Conservation (phyloP, 2,329 filamentous ascomycete genomes). For the Apiospora aurea region DNA sequence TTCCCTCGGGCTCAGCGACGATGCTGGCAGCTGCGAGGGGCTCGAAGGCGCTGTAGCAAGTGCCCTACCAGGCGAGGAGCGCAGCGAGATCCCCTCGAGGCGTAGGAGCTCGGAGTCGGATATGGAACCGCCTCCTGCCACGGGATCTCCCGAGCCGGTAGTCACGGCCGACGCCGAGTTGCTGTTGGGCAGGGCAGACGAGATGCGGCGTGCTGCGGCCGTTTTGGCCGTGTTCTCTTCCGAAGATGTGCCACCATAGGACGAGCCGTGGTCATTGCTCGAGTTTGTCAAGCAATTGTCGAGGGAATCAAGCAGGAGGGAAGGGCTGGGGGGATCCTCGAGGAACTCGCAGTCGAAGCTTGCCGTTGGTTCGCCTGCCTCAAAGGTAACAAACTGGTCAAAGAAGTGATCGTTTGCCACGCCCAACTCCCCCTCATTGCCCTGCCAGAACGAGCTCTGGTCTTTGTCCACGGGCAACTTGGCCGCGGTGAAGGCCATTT, state of each 20-base stretch:
- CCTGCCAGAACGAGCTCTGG: constrained; percentile 38
- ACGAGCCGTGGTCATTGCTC: constrained; percentile 33
- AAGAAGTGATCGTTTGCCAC: constrained; percentile 41
- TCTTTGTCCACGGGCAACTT: constrained; percentile 43
- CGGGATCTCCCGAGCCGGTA: constrained; percentile 34
- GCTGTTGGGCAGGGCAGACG: constrained; percentile 28
- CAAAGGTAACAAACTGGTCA: constrained; percentile 45
- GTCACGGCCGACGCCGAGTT: constrained; percentile 29
- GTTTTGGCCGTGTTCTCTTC: constrained; percentile 29
- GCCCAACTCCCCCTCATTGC: constrained; percentile 38
- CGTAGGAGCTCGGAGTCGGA: constrained; percentile 56
- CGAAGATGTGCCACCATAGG: constrained; percentile 27
- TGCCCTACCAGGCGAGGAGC: constrained; percentile 37
- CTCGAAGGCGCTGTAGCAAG: constrained; percentile 35
- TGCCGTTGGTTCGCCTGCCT: constrained; percentile 35
- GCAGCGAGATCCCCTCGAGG: constrained; percentile 56
- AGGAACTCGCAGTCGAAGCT: constrained; percentile 33
- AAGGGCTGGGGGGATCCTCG: constrained; percentile 42
- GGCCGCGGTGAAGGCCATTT: constrained; percentile 42
- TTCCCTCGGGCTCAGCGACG: constrained; percentile 36
- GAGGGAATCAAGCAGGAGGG: constrained; percentile 40
- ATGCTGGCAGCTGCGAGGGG: constrained; percentile 37
- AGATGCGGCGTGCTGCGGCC: constrained; percentile 17
- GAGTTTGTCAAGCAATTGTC: constrained; percentile 33
- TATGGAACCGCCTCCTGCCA: constrained; percentile 48